Evolutionary conservation across 2,329 filamentous ascomycete genomes (phyloP).

Genomic region (Paracorniculantispora psalliotae): DNA sequence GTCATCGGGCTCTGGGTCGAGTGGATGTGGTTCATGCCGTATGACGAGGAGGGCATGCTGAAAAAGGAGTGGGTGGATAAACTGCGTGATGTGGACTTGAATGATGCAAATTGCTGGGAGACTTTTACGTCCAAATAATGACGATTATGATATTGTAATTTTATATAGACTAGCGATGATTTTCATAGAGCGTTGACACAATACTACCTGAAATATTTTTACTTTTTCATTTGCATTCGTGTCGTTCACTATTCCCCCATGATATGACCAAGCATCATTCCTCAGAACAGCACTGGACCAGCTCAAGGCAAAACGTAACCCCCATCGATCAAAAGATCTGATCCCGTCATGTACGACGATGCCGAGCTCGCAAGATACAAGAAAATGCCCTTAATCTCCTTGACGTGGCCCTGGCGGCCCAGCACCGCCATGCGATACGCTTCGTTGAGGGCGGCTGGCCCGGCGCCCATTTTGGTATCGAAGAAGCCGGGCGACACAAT

Average conservation of each 20-base stretch:
- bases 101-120: constrained; percentile 23
- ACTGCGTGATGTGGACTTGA: constrained; percentile 21
- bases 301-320: constrained; percentile 27
- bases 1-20: constrained; percentile 23
- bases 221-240: too few relatives aligned
- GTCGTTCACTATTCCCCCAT: neutral
- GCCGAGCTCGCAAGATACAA: constrained; percentile 50
- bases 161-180: neutral
- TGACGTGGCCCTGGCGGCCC: constrained; percentile 12
- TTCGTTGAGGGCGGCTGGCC: constrained; percentile 38
- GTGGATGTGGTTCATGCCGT: constrained; percentile 26
- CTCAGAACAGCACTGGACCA: too few relatives aligned
- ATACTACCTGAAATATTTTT: too few relatives aligned
- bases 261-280: too few relatives aligned
- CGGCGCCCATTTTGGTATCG: constrained; percentile 58
- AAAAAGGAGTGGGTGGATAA: constrained; percentile 20
- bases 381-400: constrained; percentile 30
- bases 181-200: too few relatives aligned
- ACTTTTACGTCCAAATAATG: constrained; percentile 16
- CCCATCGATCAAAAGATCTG: constrained; percentile 43
- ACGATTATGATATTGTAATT: neutral
- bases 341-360: constrained; percentile 45
- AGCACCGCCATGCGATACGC: constrained; percentile 42
- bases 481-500: constrained; percentile 34
- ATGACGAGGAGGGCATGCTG: constrained; percentile 22